Evolutionary conservation across 2,329 filamentous ascomycete genomes (phyloP).

Genomic region (Colletotrichum shisoi): DNA sequence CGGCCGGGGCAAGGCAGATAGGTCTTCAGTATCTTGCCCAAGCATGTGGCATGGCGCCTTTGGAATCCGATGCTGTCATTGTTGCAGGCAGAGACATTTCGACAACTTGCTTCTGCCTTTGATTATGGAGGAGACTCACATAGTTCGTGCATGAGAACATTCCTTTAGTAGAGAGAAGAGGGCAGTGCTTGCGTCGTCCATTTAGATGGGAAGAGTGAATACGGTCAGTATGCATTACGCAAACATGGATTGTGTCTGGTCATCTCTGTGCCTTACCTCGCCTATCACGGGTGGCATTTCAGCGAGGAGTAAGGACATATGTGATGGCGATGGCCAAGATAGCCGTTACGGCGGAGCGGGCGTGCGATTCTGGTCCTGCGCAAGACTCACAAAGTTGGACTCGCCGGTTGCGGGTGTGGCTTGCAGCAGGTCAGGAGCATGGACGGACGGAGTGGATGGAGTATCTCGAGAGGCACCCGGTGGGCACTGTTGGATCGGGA

Average conservation of each 20-base stretch:
- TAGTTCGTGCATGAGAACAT: conserved; percentile 1
- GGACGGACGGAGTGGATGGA: conserved; percentile 8
- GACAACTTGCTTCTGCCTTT: background rate
- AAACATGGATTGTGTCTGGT: background rate
- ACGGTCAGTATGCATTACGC: background rate
- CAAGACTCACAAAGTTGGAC: background rate
- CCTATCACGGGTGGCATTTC: background rate
- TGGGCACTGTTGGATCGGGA: conserved; percentile 17
- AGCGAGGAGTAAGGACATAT: background rate
- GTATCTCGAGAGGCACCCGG: background rate
- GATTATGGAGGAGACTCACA: background rate
- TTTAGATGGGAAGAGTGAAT: conserved; percentile 4
- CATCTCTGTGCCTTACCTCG: background rate
- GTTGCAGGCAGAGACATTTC: background rate
- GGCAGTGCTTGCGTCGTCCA: background rate
- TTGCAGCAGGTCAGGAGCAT: conserved; percentile 9
- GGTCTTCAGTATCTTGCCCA: conserved; percentile 5
- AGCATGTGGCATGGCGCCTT: conserved; percentile 6
- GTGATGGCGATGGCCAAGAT: no score
- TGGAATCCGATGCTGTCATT: background rate
- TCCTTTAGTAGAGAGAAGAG: conserved; percentile 15
- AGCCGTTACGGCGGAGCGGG: background rate
- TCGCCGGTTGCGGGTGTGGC: conserved; percentile 29
- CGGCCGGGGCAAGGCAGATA: conserved; percentile 11
- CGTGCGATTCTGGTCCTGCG: background rate